Evolutionary conservation across 1,284 basidiomycete species (phyloP).

Genomic region (Fomitopsis betulina): DNA sequence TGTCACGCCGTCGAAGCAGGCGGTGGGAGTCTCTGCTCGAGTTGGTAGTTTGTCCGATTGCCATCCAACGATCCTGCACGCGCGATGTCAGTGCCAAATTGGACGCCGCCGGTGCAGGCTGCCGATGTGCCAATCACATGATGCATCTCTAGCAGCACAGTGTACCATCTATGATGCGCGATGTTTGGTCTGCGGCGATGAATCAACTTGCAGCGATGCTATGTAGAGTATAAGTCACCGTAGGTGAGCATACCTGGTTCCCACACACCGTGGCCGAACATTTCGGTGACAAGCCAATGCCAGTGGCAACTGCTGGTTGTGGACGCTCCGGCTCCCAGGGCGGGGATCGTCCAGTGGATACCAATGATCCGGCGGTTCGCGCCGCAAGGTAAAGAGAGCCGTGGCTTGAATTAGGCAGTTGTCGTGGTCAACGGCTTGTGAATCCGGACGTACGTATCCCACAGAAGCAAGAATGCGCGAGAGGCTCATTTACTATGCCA

Average conservation of each 20-base stretch:
- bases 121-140: neutral
- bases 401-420: neutral
- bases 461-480: neutral
- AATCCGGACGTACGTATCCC: neutral
- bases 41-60: neutral
- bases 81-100: neutral
- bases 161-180: neutral
- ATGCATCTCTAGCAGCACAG: neutral
- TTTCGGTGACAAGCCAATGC: neutral
- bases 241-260: neutral
- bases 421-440: neutral
- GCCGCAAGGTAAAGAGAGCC: neutral
- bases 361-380: neutral
- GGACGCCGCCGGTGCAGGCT: neutral
- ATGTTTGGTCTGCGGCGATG: neutral
- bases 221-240: neutral
- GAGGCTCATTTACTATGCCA: neutral
- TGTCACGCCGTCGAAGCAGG: neutral
- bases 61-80: neutral
- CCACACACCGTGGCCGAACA: neutral
- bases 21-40: neutral
- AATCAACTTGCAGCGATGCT: neutral
- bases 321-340: neutral
- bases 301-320: neutral
- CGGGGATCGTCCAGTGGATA: neutral